phyloP scores from a whole-genome alignment of 306 rosid species.

The Rubus parviflorus region DNA sequence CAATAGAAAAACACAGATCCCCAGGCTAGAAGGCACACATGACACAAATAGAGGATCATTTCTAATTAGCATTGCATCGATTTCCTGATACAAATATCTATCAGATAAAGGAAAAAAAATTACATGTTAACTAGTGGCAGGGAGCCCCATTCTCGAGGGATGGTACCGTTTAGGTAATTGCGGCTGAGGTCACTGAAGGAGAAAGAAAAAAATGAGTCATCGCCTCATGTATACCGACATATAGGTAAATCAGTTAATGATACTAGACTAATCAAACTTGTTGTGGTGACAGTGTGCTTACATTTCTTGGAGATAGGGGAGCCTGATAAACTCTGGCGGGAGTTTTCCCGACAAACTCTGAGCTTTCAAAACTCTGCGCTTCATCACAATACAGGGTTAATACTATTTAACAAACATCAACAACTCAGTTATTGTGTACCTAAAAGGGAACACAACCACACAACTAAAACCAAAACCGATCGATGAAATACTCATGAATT shows the following conservation, averaged over 20 bases:
- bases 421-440: neutral
- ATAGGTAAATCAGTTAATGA: no score
- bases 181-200: slow-evolving; percentile 50
- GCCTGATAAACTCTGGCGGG: slow-evolving; percentile 40
- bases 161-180: slow-evolving; percentile 60
- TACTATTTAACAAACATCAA: no score
- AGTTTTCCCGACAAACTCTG: slow-evolving; percentile 55
- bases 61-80: no score
- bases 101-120: neutral
- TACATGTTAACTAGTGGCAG: slow-evolving; percentile 48
- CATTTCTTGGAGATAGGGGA: slow-evolving; percentile 56
- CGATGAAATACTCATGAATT: neutral
- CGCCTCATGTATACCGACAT: no score
- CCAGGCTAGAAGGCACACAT: no score
- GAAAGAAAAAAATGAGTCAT: neutral
- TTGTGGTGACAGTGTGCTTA: slow-evolving; percentile 13
- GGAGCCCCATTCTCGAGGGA: slow-evolving; percentile 59
- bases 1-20: no score
- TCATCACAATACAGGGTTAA: neutral
- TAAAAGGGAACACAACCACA: neutral
- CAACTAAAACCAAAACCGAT: neutral
- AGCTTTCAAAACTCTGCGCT: slow-evolving; percentile 44
- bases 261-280: no score
- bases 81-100: no score
- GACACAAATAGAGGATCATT: no score